These are phyloP conservation scores for Lactifluus pinguis DNA, from an alignment of 768 basidiomycete species.

Conservation along the genomic window DNA sequence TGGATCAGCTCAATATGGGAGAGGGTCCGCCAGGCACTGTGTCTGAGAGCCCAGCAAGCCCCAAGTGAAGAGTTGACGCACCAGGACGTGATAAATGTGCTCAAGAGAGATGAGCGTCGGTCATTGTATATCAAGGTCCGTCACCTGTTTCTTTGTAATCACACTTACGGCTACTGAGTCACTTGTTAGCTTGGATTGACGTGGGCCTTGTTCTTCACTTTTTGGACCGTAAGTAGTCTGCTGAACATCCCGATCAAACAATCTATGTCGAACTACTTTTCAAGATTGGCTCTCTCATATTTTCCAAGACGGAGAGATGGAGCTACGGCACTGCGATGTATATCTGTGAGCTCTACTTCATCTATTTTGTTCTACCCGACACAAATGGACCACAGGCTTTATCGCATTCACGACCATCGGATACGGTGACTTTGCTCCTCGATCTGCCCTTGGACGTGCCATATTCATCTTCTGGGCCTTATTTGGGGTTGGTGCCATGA, in stretches of 20 bases:
- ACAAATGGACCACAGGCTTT: conserved; percentile 40
- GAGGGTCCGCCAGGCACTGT: background rate
- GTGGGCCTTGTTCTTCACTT: conserved; percentile 54
- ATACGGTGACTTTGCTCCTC: conserved; percentile 58
- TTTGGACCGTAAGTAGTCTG: conserved; percentile 54
- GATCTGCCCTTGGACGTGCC: conserved; percentile 59
- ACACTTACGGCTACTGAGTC: background rate
- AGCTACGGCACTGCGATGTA: conserved; percentile 53
- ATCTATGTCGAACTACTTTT: background rate
- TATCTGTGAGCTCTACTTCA: conserved; percentile 47
- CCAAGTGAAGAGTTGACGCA: conserved; percentile 10
- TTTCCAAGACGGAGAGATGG: conserved; percentile 64
- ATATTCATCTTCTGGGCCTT: conserved; percentile 76
- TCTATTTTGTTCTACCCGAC: background rate
- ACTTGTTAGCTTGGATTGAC: conserved; percentile 36
- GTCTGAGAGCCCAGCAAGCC: background rate
- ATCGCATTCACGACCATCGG: conserved; percentile 68
- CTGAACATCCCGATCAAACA: background rate
- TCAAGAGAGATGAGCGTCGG: conserved; percentile 35
- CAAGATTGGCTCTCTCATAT: conserved; percentile 61
- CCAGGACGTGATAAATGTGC: conserved; percentile 17
- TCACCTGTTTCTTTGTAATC: background rate
- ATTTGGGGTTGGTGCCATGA: conserved; percentile 67
- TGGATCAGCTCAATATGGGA: background rate
- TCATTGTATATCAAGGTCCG: conserved; percentile 49